phyloP scores from a whole-genome alignment of 1,284 basidiomycete species.

The Ustilago shanxiensis region DNA sequence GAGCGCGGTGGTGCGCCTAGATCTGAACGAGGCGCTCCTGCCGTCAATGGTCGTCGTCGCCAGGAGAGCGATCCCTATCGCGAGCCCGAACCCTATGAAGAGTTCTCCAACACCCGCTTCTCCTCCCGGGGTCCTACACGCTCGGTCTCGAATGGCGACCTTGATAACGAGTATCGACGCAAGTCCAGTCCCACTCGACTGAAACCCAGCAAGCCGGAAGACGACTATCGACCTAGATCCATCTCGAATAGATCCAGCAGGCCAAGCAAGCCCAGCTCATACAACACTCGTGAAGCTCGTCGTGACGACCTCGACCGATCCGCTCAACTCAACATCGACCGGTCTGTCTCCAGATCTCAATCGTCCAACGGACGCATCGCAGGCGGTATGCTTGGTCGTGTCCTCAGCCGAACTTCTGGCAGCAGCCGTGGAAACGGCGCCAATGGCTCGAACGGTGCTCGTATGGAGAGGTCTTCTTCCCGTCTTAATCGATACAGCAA shows the following conservation, averaged over 20 bases:
- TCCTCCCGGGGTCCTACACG: conserved; percentile 9
- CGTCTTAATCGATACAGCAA: conserved; percentile 42
- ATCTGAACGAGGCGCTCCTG: conserved; percentile 20
- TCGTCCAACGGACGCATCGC: conserved; percentile 5
- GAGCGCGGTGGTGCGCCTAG: conserved; percentile 14
- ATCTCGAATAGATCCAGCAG: background rate
- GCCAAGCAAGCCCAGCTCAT: conserved; percentile 29
- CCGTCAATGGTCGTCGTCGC: conserved; percentile 25
- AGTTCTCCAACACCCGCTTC: conserved; percentile 36
- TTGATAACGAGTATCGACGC: conserved; percentile 19
- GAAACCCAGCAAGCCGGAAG: background rate
- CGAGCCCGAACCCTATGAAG: conserved; percentile 42
- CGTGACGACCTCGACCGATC: conserved; percentile 22
- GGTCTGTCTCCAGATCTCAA: conserved; percentile 13
- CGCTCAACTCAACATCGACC: conserved; percentile 7
- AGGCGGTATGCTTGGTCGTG: conserved; percentile 38
- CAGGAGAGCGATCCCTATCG: conserved; percentile 35
- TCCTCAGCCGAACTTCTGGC: conserved; percentile 32
- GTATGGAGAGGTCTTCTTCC: conserved; percentile 27
- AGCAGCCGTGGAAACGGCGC: conserved; percentile 27
- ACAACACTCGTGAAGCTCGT: conserved; percentile 31
- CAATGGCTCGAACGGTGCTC: conserved; percentile 5
- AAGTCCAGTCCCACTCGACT: too few species aligned
- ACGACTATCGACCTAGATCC: conserved; percentile 21
- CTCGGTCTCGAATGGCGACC: conserved; percentile 24